Base-by-base conservation (phyloP, 176 grass and related monocot genomes). In the Oryza officinalis region DNA sequence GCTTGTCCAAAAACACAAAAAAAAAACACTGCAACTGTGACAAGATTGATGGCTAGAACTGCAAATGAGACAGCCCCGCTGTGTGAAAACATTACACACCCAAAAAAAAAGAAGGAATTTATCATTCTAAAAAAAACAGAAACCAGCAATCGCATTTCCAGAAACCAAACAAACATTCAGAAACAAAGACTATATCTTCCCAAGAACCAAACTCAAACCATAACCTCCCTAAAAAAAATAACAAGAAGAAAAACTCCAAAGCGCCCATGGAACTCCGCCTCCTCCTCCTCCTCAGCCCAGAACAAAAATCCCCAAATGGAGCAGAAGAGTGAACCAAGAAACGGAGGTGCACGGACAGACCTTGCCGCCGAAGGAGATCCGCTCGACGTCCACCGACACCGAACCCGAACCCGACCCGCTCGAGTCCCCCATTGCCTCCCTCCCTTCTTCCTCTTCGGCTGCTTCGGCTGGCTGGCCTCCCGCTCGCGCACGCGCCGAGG, bases 291-390 rank as follows among this genome's bases (percentile, higher is more conserved):
- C 15, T 15, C 47, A 50, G 3, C 47, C 52, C 18, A 22, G 11
- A 49, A 20, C 67, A 28, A 41, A 33, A 61, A 13, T 28, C 28
- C 63, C 52, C 26, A 30, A 54, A 64, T 26, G 66, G 43, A 81
- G 41, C 9, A 13, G 32, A 67, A 81, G 32, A 63, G 40, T 1
- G 7, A 43, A 15, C 13, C 23, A 38, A 35, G 33, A 74, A 73
- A 41, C 5, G 8, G 14, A 11, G n/a, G 4, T 1, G 49, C 17
- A 14, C 0, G 26, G 59, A 75, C 47, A 61, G 37, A 97, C 94
- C 94, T 94, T 88, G 89, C 89, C 92, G 22, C 87, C 94, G 61
- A 94, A 92, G 71, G 89, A 94, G 76, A 97, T 92, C 69, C 87
- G 85, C 72, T 97, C 94, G 80, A 92, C 63, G 75, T 94, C 94